A percentile compares a stretch with the other conserved stretches of the same genome.
Evolutionary conservation across 225 moss, liverwort and hornwort species (phyloP).

Genomic region (Takakia lepidozioides): DNA sequence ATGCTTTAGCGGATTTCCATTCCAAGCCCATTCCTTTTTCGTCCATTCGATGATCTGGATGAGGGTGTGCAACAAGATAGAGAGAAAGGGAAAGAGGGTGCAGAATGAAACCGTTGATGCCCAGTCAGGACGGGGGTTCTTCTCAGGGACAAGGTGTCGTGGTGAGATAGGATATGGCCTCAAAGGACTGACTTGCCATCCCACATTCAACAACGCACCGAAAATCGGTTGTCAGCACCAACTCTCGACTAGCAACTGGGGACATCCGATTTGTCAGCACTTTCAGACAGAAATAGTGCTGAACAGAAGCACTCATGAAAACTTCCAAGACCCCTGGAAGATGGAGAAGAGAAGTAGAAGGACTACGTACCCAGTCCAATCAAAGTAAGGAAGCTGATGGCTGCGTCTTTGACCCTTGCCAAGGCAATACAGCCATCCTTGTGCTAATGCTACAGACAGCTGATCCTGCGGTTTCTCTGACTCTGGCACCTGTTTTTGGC

Average conservation of each 20-base stretch:
- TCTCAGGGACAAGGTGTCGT: constrained; percentile 75
- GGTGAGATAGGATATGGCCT: constrained; percentile 85
- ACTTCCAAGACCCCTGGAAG: no score
- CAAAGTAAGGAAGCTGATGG: constrained; percentile 36
- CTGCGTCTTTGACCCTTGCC: constrained; percentile 85
- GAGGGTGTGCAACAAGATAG: no score
- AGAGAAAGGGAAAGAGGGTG: background rate
- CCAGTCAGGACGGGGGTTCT: constrained; percentile 90
- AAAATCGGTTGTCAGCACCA: constrained; percentile 7
- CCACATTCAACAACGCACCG: constrained; percentile 10
- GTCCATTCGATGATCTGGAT: no score
- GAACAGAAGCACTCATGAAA: no score
- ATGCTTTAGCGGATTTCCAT: no score
- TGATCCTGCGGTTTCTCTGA: constrained; percentile 38
- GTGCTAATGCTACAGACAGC: constrained; percentile 43
- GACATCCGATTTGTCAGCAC: background rate
- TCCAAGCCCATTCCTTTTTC: no score
- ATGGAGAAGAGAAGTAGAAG: background rate
- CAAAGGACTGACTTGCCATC: constrained; percentile 47
- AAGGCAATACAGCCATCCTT: constrained; percentile 87
- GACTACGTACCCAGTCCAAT: constrained; percentile 66
- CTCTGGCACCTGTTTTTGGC: constrained; percentile 13
- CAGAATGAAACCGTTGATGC: constrained; percentile 51
- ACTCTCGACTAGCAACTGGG: background rate
- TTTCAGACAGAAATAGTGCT: background rate